Evolutionary conservation across 202 grass and related monocot genomes (phyloP), one percentile per base, ranked within the genome.

Genomic region (Miscanthus sacchariflorus): DNA sequence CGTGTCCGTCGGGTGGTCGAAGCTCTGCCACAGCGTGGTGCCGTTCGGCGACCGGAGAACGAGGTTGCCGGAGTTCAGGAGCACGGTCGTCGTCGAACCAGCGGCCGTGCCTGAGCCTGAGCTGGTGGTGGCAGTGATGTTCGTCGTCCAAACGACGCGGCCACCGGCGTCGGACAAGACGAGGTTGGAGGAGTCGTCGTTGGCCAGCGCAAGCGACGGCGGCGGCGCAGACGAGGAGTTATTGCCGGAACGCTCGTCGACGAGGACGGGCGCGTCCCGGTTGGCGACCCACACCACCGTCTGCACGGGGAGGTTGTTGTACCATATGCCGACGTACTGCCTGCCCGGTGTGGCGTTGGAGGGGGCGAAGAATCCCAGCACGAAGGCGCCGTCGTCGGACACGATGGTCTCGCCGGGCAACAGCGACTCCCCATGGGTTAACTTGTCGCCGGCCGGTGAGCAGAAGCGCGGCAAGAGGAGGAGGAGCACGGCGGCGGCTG

Each of bases 1-100:
- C 12, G 93, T 95, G 86, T 95, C 93, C 5, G 90, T 89, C 25
- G 90, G 93, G 82, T 95, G 38, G 72, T 95, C 93, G 64, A 95
- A 95, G 76, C 93, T 95, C 83, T 95, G 90, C 93, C 93, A 95
- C 5, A 67, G 0, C 17, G n/a, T 35, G 5, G 81, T 24, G 15
- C 49, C 43, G 58, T 84, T 63, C 33, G 63, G 46, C 3, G 73
- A 61, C 49, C 46, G 87, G 63, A 96, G 18, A 36, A 90, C 64
- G 43, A 98, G 87, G 89, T 98, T 91, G 69, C 96, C 96, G 0
- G 72, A 54, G 75, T 91, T 82, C 12, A 11, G 52, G 8, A 95
- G 90, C 82, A 75, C 61, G 0, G 50, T 14, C 2, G 49, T 19
- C 72, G 72, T 15, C 23, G 70, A 4, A 38, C 67, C 68, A 10